These are phyloP conservation scores for Xylariaceae sp. DNA, from an alignment of 2,329 filamentous ascomycete species.

Conservation along the genomic window DNA sequence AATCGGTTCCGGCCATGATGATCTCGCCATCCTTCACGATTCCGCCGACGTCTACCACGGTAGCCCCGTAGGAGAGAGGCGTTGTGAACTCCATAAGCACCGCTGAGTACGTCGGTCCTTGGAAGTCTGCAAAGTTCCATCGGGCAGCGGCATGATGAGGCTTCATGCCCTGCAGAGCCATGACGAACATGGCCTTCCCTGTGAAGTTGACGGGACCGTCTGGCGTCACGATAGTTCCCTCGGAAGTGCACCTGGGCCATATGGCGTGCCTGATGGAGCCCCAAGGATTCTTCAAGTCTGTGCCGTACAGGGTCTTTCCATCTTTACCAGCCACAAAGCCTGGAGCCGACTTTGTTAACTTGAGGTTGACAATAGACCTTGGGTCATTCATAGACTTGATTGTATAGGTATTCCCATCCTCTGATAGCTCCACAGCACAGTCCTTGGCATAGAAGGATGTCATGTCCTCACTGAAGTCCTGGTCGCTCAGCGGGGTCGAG, in stretches of 20 bases:
- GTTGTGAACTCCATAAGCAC: slow-evolving; percentile 96
- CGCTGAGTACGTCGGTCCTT: slow-evolving; percentile 80
- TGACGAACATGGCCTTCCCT: slow-evolving; percentile 73
- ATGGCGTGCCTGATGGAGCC: slow-evolving; percentile 88
- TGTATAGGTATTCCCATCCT: slow-evolving; percentile 75
- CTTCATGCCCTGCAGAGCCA: slow-evolving; percentile 97
- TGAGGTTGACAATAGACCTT: slow-evolving; percentile 79
- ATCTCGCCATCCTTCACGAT: slow-evolving; percentile 79
- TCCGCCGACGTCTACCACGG: slow-evolving; percentile 76
- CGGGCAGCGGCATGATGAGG: slow-evolving; percentile 88
- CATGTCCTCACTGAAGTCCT: slow-evolving; percentile 80
- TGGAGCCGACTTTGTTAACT: slow-evolving; percentile 68
- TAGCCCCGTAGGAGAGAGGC: slow-evolving; percentile 85
- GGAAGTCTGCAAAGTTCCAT: slow-evolving; percentile 94
- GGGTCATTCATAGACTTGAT: slow-evolving; percentile 89
- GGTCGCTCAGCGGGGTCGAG: slow-evolving; percentile 72
- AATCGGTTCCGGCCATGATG: slow-evolving; percentile 64
- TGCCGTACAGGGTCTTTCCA: slow-evolving; percentile 81
- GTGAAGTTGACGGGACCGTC: slow-evolving; percentile 78
- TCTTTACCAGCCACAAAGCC: slow-evolving; percentile 83
- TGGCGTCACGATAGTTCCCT: slow-evolving; percentile 80
- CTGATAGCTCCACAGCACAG: slow-evolving; percentile 78
- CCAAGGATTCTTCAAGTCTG: slow-evolving; percentile 82
- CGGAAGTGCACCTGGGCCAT: slow-evolving; percentile 81
- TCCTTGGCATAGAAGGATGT: slow-evolving; percentile 81